A percentile compares a stretch with the other conserved stretches of the same genome.
Conservation (phyloP, 2,329 filamentous ascomycete species). For the Penicillium sp. region DNA sequence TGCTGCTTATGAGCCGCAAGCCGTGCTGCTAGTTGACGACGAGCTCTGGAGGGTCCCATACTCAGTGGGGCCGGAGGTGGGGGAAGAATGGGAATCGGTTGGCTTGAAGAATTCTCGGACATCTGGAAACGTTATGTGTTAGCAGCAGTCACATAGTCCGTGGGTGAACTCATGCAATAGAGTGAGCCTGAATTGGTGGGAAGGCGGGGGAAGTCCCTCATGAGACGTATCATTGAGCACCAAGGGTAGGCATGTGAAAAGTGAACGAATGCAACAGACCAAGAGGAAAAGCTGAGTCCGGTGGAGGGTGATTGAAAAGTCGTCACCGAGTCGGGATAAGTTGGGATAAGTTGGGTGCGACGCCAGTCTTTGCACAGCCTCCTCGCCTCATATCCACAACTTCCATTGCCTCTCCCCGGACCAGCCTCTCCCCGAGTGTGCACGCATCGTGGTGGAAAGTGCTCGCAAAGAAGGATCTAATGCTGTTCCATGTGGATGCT, state of each 20-base stretch:
- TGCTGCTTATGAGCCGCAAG: slow-evolving; percentile 70
- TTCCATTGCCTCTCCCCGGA: not conserved
- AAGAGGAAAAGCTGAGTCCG: not conserved
- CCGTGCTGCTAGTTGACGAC: slow-evolving; percentile 82
- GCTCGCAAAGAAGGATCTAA: slow-evolving; percentile 10
- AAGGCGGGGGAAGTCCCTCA: too few relatives aligned
- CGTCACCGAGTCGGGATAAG: not conserved
- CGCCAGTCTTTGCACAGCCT: not conserved
- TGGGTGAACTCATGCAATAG: too few relatives aligned
- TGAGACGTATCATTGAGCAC: not conserved
- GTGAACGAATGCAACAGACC: not conserved
- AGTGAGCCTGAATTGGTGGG: too few relatives aligned
- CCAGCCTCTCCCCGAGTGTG: not conserved
- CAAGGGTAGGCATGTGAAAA: not conserved
- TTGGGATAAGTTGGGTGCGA: not conserved
- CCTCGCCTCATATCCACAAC: not conserved
- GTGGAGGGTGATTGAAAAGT: not conserved
- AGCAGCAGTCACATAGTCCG: too few relatives aligned
- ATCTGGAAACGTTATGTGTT: slow-evolving; percentile 12
- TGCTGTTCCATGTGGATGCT: slow-evolving; percentile 7
- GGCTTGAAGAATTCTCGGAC: slow-evolving; percentile 31
- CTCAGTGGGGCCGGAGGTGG: slow-evolving; percentile 73
- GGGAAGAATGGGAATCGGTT: slow-evolving; percentile 40
- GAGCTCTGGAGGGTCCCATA: slow-evolving; percentile 76
- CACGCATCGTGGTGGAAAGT: not conserved